Evolutionary conservation across 1,284 basidiomycete genomes (phyloP).

Genomic region (Ganoderma multipileum): DNA sequence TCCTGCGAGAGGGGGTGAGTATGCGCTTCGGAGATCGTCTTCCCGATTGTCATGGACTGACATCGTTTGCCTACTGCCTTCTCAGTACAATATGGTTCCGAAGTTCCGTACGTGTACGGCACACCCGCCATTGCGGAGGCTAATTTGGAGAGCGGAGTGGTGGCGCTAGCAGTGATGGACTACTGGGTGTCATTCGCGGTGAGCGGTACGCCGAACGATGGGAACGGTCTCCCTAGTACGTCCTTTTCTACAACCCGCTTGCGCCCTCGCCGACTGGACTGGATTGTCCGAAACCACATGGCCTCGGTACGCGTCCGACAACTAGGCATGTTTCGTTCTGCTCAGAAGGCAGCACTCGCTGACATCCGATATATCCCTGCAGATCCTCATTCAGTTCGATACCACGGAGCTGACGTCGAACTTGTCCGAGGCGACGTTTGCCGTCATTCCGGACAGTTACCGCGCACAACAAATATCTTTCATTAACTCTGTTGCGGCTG

Average conservation of each 20-base stretch:
- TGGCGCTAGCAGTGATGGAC: slow-evolving; percentile 53
- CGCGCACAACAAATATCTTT: slow-evolving; percentile 24
- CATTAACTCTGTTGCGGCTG: slow-evolving; percentile 15
- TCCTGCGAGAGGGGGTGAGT: no score
- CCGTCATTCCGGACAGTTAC: slow-evolving; percentile 25
- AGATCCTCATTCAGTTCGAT: slow-evolving; percentile 30
- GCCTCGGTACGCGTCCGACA: slow-evolving; percentile 24
- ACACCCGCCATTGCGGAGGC: slow-evolving; percentile 26
- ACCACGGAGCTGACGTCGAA: background rate
- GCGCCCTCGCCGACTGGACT: slow-evolving; percentile 1
- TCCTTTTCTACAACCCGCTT: background rate
- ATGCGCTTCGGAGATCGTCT: no score
- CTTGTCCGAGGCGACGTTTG: slow-evolving; percentile 15
- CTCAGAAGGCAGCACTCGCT: background rate
- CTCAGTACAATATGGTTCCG: slow-evolving; percentile 44
- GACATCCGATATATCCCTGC: background rate
- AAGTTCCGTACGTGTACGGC: slow-evolving; percentile 50
- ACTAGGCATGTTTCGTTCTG: slow-evolving; percentile 14
- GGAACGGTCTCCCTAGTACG: slow-evolving; percentile 38
- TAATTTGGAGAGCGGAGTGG: slow-evolving; percentile 34
- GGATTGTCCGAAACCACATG: slow-evolving; percentile 27
- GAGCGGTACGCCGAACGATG: slow-evolving; percentile 46
- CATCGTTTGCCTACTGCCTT: no score
- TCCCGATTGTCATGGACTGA: no score
- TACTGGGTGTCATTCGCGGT: slow-evolving; percentile 61